Conservation (phyloP, 2,329 filamentous ascomycete genomes). For the Colletotrichum sp. region DNA sequence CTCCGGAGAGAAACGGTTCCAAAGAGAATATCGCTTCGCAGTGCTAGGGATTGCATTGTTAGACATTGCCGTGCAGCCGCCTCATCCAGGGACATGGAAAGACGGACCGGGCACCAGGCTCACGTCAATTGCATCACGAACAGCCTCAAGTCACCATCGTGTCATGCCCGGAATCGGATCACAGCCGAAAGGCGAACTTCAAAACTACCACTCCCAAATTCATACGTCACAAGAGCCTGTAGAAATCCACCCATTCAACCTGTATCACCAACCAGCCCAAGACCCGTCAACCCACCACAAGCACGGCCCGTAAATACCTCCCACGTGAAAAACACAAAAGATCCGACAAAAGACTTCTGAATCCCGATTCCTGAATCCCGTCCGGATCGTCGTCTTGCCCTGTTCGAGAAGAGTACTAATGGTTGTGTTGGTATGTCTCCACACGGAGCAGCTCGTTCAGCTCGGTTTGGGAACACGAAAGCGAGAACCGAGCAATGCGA, state of each 20-base stretch:
- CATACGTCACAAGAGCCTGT: background rate
- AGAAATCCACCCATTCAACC: too few species aligned
- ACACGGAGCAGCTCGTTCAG: background rate
- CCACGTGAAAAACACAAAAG: background rate
- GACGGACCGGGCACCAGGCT: too few species aligned
- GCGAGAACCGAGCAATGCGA: background rate
- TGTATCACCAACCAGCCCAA: too few species aligned
- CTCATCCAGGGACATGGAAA: too few species aligned
- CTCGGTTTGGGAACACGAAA: background rate
- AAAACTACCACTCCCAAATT: background rate
- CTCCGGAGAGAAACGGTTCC: too few species aligned
- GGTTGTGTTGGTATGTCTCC: background rate
- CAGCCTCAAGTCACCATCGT: too few species aligned
- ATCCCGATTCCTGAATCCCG: background rate
- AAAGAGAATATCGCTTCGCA: too few species aligned
- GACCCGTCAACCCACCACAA: background rate
- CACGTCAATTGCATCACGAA: too few species aligned
- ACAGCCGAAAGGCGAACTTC: background rate
- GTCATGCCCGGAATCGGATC: background rate
- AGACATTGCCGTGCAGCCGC: too few species aligned
- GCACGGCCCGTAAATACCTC: background rate
- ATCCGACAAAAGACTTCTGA: fast-evolving
- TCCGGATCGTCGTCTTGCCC: background rate
- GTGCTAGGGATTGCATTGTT: too few species aligned
- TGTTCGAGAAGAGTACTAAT: too few species aligned